Evolutionary conservation across 345 rosid genomes (phyloP).

Genomic region (Physaria fendleri): DNA sequence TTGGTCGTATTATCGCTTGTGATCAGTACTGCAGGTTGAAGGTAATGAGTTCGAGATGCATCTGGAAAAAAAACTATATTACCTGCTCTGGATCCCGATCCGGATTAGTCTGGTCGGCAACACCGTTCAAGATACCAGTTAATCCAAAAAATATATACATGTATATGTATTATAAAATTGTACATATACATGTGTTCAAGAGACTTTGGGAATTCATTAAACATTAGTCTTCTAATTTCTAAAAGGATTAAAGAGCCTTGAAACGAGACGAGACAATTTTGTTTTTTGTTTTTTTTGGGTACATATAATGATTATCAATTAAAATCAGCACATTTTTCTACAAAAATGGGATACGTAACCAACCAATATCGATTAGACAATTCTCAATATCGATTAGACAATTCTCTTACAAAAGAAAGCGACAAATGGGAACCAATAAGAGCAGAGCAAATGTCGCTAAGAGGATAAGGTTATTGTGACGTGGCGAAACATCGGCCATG

Average conservation of each 20-base stretch:
- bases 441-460: conserved; percentile 2
- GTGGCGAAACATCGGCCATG: conserved; percentile 22
- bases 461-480: conserved; percentile 11
- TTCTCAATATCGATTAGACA: not conserved
- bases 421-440: conserved; percentile 16
- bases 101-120: too few species aligned
- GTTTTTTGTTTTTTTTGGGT: not conserved
- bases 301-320: not conserved
- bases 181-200: not conserved
- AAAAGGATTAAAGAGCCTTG: not conserved
- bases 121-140: too few species aligned
- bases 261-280: not conserved
- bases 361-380: not conserved
- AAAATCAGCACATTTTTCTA: not conserved
- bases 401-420: conserved; percentile 1
- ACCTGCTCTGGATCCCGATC: too few species aligned
- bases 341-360: not conserved
- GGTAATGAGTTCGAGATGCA: too few species aligned
- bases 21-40: too few species aligned
- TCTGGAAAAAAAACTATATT: too few species aligned
- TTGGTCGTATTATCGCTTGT: too few species aligned
- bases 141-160: too few species aligned
- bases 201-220: not conserved
- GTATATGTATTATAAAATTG: too few species aligned
- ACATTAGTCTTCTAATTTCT: not conserved